Conservation (phyloP, 129 eudicot genomes). For the Chrysanthemum seticuspe region DNA sequence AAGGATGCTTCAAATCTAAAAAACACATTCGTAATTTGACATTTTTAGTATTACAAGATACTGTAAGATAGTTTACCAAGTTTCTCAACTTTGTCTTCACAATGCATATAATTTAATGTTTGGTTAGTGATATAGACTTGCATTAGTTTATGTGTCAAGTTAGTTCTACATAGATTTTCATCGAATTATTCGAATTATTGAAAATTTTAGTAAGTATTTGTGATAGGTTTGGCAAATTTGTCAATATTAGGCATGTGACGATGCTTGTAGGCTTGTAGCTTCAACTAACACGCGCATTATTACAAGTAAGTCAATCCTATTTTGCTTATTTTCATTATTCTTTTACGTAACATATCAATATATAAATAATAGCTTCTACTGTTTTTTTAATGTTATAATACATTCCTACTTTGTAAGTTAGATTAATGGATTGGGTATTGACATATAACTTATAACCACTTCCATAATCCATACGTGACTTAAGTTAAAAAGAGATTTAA, state of each 20-base stretch:
- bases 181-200: too few species aligned
- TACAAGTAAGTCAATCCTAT: not conserved
- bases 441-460: too few species aligned
- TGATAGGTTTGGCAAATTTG: not conserved
- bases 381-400: too few species aligned
- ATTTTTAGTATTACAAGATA: not conserved
- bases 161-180: too few species aligned
- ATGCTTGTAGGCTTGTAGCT: slow-evolving; percentile 25
- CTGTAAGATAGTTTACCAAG: not conserved
- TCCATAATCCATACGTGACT: too few species aligned
- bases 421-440: too few species aligned
- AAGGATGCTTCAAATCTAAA: not conserved
- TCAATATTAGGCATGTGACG: slow-evolving; percentile 25
- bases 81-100: not conserved
- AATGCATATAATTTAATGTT: too few species aligned
- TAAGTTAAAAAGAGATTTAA: not conserved
- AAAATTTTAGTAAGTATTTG: not conserved
- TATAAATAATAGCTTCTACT: too few species aligned
- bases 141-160: too few species aligned
- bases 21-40: not conserved
- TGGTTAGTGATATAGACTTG: too few species aligned
- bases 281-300: slow-evolving; percentile 25
- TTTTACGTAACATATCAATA: not conserved
- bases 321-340: not conserved
- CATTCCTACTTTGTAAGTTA: too few species aligned